A percentile compares a stretch with the other conserved stretches of the same genome.
These are phyloP conservation scores for Vanilla planifolia DNA, from an alignment of 106 monocot species.

Conservation along the genomic window DNA sequence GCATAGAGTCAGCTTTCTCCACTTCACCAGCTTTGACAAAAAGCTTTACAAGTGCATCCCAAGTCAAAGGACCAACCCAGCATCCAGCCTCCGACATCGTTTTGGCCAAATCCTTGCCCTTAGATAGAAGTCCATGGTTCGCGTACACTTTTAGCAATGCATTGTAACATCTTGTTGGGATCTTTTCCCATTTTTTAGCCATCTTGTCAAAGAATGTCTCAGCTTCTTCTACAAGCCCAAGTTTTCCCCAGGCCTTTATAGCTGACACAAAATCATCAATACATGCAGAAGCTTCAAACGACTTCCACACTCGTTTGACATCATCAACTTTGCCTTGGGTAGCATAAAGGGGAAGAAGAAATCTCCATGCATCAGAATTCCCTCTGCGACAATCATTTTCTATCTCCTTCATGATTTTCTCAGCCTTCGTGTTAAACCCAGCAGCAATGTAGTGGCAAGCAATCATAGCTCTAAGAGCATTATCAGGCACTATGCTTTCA, in stretches of 20 bases:
- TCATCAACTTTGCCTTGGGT: slow-evolving; percentile 47
- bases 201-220: slow-evolving; percentile 61
- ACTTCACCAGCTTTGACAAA: slow-evolving; percentile 54
- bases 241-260: slow-evolving; percentile 72
- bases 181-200: slow-evolving; percentile 28
- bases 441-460: slow-evolving; percentile 46
- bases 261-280: slow-evolving; percentile 48
- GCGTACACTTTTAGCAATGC: slow-evolving; percentile 60
- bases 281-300: slow-evolving; percentile 30
- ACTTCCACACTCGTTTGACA: slow-evolving; percentile 65
- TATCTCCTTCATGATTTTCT: slow-evolving; percentile 49
- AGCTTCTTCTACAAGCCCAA: slow-evolving; percentile 47
- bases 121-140: slow-evolving; percentile 49
- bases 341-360: slow-evolving; percentile 66
- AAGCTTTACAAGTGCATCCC: slow-evolving; percentile 69
- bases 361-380: slow-evolving; percentile 32
- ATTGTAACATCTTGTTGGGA: slow-evolving; percentile 53
- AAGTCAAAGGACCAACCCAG: slow-evolving; percentile 44
- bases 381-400: slow-evolving; percentile 45
- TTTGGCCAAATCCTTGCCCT: slow-evolving; percentile 64
- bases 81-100: slow-evolving; percentile 51
- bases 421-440: slow-evolving; percentile 58
- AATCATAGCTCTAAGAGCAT: slow-evolving; percentile 24
- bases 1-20: slow-evolving; percentile 59
- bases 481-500: slow-evolving; percentile 52